Conservation (phyloP, 805 yeast species). For the Candida germanica region DNA sequence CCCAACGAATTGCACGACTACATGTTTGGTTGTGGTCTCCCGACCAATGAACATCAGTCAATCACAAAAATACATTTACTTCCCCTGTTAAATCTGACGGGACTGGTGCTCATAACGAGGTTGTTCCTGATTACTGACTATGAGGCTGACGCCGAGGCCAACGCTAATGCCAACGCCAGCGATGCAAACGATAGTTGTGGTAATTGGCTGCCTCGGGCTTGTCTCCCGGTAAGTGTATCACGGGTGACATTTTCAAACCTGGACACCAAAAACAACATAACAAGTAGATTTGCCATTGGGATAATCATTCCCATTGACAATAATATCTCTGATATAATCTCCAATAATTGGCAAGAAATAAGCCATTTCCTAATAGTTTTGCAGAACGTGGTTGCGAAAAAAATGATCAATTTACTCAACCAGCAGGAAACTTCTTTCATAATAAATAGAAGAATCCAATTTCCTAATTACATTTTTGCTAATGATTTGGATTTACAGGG, state of each 20-base stretch:
- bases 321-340: constrained; percentile 33
- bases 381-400: constrained; percentile 38
- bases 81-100: constrained; percentile 36
- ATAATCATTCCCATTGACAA: constrained; percentile 46
- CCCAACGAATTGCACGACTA: constrained; percentile 45
- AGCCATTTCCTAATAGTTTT: constrained; percentile 36
- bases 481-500: constrained; percentile 42
- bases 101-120: constrained; percentile 45
- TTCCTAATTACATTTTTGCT: constrained; percentile 39
- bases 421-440: constrained; percentile 23
- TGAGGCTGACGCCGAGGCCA: constrained; percentile 1
- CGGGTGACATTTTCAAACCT: too few relatives aligned
- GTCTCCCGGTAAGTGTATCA: too few relatives aligned
- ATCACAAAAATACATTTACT: constrained; percentile 48
- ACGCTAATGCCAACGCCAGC: neutral
- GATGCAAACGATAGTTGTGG: too few relatives aligned
- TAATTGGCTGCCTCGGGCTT: constrained; percentile 45
- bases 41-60: constrained; percentile 42
- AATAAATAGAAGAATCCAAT: constrained; percentile 32
- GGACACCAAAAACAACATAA: constrained; percentile 17
- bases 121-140: constrained; percentile 39
- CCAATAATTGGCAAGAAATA: constrained; percentile 50
- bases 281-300: constrained; percentile 47
- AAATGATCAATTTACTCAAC: constrained; percentile 27
- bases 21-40: constrained; percentile 58